Conservation (phyloP, 2,329 filamentous ascomycete species). For the Metarhizium brunneum region DNA sequence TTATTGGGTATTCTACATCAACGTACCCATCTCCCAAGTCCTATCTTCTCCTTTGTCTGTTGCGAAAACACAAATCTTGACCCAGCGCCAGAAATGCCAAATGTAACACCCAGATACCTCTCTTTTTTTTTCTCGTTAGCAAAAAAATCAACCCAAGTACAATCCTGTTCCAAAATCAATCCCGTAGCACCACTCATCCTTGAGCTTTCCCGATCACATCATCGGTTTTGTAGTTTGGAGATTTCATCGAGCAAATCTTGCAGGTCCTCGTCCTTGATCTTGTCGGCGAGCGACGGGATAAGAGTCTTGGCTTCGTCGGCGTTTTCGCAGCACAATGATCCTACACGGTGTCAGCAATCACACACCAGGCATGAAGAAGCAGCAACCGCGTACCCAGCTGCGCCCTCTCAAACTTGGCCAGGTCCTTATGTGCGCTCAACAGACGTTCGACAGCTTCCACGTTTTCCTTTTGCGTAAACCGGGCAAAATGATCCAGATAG, state of each 20-base stretch:
- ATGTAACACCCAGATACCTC: not conserved
- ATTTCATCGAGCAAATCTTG: constrained; percentile 86
- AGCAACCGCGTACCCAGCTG: constrained; percentile 61
- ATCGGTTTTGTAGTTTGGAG: constrained; percentile 57
- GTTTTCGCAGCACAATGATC: constrained; percentile 83
- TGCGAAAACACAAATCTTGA: not conserved
- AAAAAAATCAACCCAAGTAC: not conserved
- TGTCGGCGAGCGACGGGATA: constrained; percentile 80
- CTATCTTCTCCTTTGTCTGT: not conserved
- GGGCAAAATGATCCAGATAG: constrained; percentile 89
- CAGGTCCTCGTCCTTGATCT: constrained; percentile 83
- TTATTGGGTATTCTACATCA: not conserved
- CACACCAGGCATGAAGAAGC: not conserved
- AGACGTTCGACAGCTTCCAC: constrained; percentile 89
- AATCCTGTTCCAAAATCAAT: not conserved
- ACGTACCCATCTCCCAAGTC: not conserved
- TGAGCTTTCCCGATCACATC: constrained; percentile 4
- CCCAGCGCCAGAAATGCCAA: constrained; percentile 5
- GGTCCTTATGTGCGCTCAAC: constrained; percentile 65
- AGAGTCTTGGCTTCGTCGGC: constrained; percentile 95
- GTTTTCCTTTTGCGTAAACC: constrained; percentile 92
- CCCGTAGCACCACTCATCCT: not conserved
- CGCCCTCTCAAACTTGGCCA: constrained; percentile 88
- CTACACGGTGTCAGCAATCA: constrained; percentile 32
- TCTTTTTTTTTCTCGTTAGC: not conserved